Percentiles rank a stretch among this genome's conserved stretches.
These are phyloP conservation scores for Lactarius quietus DNA, from an alignment of 768 basidiomycete species.

Conservation along the genomic window DNA sequence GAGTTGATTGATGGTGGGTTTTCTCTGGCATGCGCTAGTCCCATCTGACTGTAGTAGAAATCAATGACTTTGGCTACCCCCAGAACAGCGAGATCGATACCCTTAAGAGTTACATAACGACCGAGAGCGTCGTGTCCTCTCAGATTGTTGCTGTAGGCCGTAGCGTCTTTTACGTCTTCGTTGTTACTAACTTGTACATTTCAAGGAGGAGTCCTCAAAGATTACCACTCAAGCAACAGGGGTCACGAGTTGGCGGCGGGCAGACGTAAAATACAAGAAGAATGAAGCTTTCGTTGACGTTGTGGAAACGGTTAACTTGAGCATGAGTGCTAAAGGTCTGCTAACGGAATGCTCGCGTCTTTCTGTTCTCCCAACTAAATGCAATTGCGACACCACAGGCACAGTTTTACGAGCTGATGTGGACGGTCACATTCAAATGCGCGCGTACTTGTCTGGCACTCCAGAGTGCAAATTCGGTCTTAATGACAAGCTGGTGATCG, in stretches of 20 bases:
- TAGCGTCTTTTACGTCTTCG: neutral
- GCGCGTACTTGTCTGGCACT: slow-evolving; percentile 93
- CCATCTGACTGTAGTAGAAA: slow-evolving; percentile 52
- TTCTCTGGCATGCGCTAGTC: neutral
- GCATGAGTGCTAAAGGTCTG: slow-evolving; percentile 95
- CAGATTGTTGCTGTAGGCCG: slow-evolving; percentile 73
- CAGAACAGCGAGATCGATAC: slow-evolving; percentile 99
- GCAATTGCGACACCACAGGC: slow-evolving; percentile 43
- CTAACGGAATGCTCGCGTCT: neutral
- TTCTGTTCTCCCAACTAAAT: slow-evolving; percentile 6
- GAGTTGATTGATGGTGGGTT: slow-evolving; percentile 91
- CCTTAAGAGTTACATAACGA: slow-evolving; percentile 96
- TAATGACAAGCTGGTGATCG: slow-evolving; percentile 97
- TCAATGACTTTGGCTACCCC: slow-evolving; percentile 98
- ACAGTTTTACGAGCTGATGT: slow-evolving; percentile 93
- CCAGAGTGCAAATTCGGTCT: slow-evolving; percentile 99
- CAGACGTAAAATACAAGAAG: slow-evolving; percentile 98
- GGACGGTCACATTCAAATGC: slow-evolving; percentile 97
- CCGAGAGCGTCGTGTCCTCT: slow-evolving; percentile 88
- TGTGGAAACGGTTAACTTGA: slow-evolving; percentile 91
- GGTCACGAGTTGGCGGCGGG: slow-evolving; percentile 90
- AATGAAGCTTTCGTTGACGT: slow-evolving; percentile 99
- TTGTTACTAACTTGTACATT: slow-evolving; percentile 1
- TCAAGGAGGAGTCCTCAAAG: slow-evolving; percentile 92
- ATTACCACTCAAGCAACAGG: slow-evolving; percentile 98